Base-by-base conservation (phyloP, 2,329 filamentous ascomycete genomes). In the Monilinia laxa region DNA sequence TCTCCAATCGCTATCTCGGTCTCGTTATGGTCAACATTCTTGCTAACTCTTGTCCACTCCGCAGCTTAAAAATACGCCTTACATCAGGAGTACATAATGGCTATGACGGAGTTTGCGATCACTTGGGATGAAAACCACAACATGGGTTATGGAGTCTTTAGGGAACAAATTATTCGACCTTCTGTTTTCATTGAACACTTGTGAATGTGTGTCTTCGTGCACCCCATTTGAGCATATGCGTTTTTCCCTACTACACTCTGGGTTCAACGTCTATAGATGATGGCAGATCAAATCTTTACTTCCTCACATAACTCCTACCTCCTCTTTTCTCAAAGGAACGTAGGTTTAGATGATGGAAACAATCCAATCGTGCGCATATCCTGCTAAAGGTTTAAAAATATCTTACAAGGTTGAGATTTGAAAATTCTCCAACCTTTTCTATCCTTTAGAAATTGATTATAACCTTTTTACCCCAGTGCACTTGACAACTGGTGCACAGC, bases 211-310 rank as follows among this genome's bases (percentile, higher is more conserved):
- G 45, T 64, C 53, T 42, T 59, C 51, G 56, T 42, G 38, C 42
- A 62, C 60, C 64, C 75, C 75, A 76, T 76, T 70, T 75, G 72
- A 77, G 76, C 75, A 77, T 77, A 76, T 77, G 73, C 76, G 72
- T 74, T 75, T 71, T 72, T 73, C 73, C 68, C 68, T 68, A 68
- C 62, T 69, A 62, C 67, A 71, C 72, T 68, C 72, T 74, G 70
- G 72, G 74, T 72, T 57, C 70, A 74, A 74, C 67, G 75, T 76
- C 74, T 77, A 76, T 73, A 75, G 72, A 74, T 74, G 71, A 76
- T 76, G 75, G 75, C 59, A 77, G 67, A 76, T 68, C 62, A 70
- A 74, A 38, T 49, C 45, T 59, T 53, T 64, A 70, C 47, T 69
- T 71, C 71, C 73, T 71, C 70, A 66, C 68, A 71, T 73, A 71